Evolutionary conservation across 169 alveolate species (phyloP).

Genomic region (Plasmodium blacklocki): DNA sequence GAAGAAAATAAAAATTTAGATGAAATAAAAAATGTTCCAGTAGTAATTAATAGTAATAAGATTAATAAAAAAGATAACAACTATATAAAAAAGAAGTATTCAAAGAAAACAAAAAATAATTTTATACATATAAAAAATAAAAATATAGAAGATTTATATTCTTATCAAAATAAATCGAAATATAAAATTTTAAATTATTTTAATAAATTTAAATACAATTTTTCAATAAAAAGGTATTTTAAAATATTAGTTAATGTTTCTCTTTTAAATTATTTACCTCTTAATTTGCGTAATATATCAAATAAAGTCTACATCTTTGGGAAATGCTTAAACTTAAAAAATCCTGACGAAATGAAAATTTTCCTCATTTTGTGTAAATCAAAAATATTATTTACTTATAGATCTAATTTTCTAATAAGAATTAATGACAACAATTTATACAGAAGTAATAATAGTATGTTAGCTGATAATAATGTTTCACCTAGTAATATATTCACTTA

Average conservation of each 20-base stretch:
- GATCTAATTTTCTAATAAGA: constrained; percentile 63
- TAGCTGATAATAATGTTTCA: too few relatives aligned
- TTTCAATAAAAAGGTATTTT: constrained; percentile 52
- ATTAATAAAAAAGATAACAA: background rate
- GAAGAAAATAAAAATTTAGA: background rate
- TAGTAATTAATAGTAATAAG: background rate
- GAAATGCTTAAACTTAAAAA: constrained; percentile 31
- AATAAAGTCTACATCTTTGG: constrained; percentile 45
- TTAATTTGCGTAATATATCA: constrained; percentile 45
- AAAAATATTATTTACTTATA: constrained; percentile 59
- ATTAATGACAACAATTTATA: constrained; percentile 21
- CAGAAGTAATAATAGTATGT: background rate
- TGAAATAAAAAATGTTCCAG: too few relatives aligned
- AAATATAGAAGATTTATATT: background rate
- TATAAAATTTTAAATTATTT: constrained; percentile 48
- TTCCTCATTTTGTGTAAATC: constrained; percentile 64
- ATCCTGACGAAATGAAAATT: constrained; percentile 29
- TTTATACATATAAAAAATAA: constrained; percentile 19
- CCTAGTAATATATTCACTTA: background rate
- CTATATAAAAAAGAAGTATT: background rate
- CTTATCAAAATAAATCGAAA: constrained; percentile 25
- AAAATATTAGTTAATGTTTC: constrained; percentile 57
- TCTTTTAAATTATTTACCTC: constrained; percentile 48
- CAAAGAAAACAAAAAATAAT: constrained; percentile 22
- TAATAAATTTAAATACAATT: constrained; percentile 32